A percentile compares a stretch with the other conserved stretches of the same genome.
phyloP scores from a whole-genome alignment of 2,329 filamentous ascomycete species.

The Sclerotinia trifoliorum region DNA sequence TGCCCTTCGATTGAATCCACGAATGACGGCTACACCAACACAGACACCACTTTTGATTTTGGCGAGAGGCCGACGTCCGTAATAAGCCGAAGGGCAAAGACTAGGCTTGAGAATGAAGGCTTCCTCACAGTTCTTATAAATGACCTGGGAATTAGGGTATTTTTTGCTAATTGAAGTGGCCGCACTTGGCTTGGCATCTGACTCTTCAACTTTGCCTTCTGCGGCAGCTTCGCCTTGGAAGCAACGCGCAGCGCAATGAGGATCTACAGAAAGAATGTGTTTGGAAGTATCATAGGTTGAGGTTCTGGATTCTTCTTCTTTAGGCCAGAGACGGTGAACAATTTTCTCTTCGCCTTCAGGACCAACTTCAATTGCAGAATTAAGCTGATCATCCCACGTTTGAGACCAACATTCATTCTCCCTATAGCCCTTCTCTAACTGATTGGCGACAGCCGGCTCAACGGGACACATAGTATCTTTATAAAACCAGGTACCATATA shows the following conservation, averaged over 20 bases:
- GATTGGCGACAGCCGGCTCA: constrained; percentile 81
- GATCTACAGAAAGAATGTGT: constrained; percentile 44
- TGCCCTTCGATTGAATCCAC: constrained; percentile 75
- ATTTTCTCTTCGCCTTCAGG: constrained; percentile 90
- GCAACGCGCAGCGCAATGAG: constrained; percentile 59
- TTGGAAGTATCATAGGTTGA: constrained; percentile 31
- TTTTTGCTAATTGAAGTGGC: constrained; percentile 45
- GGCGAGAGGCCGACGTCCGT: constrained; percentile 74
- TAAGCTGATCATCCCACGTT: constrained; percentile 88
- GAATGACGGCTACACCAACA: constrained; percentile 82
- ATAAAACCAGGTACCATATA: constrained; percentile 95
- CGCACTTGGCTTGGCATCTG: constrained; percentile 26
- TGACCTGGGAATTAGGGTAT: constrained; percentile 76
- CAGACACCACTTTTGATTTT: constrained; percentile 77
- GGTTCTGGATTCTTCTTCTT: constrained; percentile 45
- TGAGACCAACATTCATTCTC: constrained; percentile 86
- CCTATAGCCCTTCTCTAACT: constrained; percentile 85
- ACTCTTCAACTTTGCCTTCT: constrained; percentile 47
- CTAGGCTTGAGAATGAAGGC: constrained; percentile 87
- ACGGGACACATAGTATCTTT: constrained; percentile 91
- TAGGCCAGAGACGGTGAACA: constrained; percentile 74
- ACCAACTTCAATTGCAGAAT: constrained; percentile 86
- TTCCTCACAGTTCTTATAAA: constrained; percentile 74
- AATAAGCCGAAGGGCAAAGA: constrained; percentile 79
- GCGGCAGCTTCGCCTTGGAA: constrained; percentile 59